Evolutionary conservation across 352 stramenopile species (phyloP), one percentile per base, ranked within the genome.

Genomic region (Bremia lactucae): DNA sequence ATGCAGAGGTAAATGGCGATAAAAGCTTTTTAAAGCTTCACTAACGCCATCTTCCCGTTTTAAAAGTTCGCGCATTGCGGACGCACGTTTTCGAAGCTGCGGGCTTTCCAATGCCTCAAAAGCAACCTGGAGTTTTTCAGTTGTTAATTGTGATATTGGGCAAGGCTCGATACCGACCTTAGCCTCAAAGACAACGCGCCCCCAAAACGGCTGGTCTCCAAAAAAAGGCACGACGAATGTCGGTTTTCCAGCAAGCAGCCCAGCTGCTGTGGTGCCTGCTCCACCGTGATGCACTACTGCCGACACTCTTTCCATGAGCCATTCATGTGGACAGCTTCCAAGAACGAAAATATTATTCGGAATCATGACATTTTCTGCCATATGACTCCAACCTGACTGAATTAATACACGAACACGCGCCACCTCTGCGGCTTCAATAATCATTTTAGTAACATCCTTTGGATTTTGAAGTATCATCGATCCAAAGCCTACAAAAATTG

Each of bases 141-240:
- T 68, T 7, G 81, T 96, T 19, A 97, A 42, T 26, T 87, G 54
- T 4, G 43, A 58, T 29, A 96, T 84, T 7, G 82, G 78, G 40
- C 86, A 92, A 11, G 87, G 85, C 41, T 80, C 66, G 5, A 92
- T 77, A 11, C 88, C 91, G 1, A 95, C 85, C 21, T 83, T 85
- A 25, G 74, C 68, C 0, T 69, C 70, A 26, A 83, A 48, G 0
- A 96, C 81, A 6, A 90, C 87, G 35, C 86, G 70, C 1, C 86
- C 88, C 92, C 92, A 97, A 52, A 97, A 96, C 21, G 72, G 81
- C 53, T 97, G 92, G 52, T 97, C 92, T 16, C 84, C 87, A 54
- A 97, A 97, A 44, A 97, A 97, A 5, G 92, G 92, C 41, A 92
- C 90, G 10, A 97, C 85, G 42, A 97, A 88, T 5, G 87, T 97